phyloP scores from a whole-genome alignment of 805 yeast species.

The Millerago galiae region DNA sequence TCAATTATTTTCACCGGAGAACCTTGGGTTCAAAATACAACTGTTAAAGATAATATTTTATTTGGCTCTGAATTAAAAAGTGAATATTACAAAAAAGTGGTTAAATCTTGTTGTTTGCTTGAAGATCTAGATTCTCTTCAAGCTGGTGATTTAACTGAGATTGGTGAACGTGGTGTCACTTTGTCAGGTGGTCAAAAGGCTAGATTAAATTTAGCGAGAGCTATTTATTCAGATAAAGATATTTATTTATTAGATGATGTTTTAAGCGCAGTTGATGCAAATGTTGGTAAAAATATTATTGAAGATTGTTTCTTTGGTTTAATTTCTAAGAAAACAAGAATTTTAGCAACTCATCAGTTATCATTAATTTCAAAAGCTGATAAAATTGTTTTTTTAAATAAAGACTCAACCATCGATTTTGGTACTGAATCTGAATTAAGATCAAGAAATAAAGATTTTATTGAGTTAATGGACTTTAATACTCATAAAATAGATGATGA shows the following conservation, averaged over 20 bases:
- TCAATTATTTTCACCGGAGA: constrained; percentile 46
- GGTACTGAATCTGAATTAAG: constrained; percentile 56
- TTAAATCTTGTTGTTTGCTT: constrained; percentile 56
- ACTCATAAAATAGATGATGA: neutral
- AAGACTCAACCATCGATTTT: constrained; percentile 52
- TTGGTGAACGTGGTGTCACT: constrained; percentile 81
- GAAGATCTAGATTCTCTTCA: constrained; percentile 58
- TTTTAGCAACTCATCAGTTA: constrained; percentile 79
- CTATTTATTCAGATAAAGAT: constrained; percentile 57
- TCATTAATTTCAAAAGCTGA: constrained; percentile 62
- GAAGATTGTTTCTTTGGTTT: constrained; percentile 55
- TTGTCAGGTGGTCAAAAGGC: constrained; percentile 73
- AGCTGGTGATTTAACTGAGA: constrained; percentile 71
- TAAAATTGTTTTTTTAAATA: constrained; percentile 54
- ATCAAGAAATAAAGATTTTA: constrained; percentile 38
- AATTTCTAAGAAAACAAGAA: constrained; percentile 50
- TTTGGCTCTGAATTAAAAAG: constrained; percentile 56
- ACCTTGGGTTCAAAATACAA: constrained; percentile 79
- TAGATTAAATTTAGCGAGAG: constrained; percentile 59
- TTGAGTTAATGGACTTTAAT: constrained; percentile 38
- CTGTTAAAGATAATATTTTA: constrained; percentile 63
- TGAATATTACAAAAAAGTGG: constrained; percentile 43
- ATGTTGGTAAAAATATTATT: constrained; percentile 71
- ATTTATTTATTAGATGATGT: constrained; percentile 58
- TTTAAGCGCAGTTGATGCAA: constrained; percentile 67